A percentile compares a stretch with the other conserved stretches of the same genome.
Evolutionary conservation across 1,284 basidiomycete species (phyloP).

Genomic region (Austropuccinia psidii): DNA sequence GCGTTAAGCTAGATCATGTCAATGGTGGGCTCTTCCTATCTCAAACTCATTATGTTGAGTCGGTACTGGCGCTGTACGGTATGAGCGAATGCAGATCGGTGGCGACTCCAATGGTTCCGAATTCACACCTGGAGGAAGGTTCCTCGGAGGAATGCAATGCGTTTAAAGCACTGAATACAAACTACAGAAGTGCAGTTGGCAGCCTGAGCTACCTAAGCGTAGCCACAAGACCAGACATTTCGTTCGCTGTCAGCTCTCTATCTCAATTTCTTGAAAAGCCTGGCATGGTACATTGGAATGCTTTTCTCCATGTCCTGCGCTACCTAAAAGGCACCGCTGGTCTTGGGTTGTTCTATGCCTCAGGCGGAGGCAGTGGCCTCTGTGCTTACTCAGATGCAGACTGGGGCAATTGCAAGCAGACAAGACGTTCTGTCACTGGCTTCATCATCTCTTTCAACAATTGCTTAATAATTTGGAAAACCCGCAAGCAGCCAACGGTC

Average conservation of each 20-base stretch:
- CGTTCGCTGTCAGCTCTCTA: background rate
- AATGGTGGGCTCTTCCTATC: background rate
- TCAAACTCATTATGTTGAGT: background rate
- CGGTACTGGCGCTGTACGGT: background rate
- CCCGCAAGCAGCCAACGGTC: too few species aligned
- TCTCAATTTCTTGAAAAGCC: conserved; percentile 3
- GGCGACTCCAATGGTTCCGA: background rate
- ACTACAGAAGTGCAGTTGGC: background rate
- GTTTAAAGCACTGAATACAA: background rate
- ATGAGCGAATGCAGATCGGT: background rate
- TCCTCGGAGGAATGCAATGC: background rate
- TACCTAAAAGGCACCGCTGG: background rate
- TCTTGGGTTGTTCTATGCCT: too few species aligned
- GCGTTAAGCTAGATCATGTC: background rate
- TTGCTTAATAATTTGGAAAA: too few species aligned
- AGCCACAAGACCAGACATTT: background rate
- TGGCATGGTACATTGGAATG: background rate
- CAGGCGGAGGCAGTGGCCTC: too few species aligned
- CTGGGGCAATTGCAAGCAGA: too few species aligned
- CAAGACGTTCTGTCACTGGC: too few species aligned
- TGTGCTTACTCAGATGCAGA: too few species aligned
- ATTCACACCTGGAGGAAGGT: background rate
- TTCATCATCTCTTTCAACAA: too few species aligned
- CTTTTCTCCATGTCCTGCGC: background rate
- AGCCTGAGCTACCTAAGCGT: background rate